phyloP scores from a whole-genome alignment of 1,139 yeast species.

The Lizanozyma gosingica region DNA sequence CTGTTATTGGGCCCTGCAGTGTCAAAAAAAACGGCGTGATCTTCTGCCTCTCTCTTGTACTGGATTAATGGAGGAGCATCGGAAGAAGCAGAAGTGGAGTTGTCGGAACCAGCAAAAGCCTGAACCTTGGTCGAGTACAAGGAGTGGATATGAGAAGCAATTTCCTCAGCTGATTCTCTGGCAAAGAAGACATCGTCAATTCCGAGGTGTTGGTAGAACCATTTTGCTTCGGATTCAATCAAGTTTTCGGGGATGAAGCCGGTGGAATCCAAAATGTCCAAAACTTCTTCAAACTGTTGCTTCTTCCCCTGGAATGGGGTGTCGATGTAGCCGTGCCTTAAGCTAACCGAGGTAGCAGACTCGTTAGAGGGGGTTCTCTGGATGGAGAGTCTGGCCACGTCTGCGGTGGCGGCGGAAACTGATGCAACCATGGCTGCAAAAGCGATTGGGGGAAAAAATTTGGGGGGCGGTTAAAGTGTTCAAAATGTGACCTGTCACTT shows the following conservation, averaged over 20 bases:
- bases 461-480: neutral
- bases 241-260: conserved; percentile 86
- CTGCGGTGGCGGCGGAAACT: neutral
- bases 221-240: conserved; percentile 77
- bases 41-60: conserved; percentile 66
- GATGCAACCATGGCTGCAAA: neutral
- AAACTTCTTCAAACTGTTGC: conserved; percentile 71
- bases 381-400: neutral
- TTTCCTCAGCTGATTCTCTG: conserved; percentile 69
- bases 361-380: conserved; percentile 20
- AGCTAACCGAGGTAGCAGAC: conserved; percentile 19
- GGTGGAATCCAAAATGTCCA: conserved; percentile 70
- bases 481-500: neutral
- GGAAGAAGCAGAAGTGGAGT: conserved; percentile 17
- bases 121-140: conserved; percentile 89
- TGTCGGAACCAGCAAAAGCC: conserved; percentile 55
- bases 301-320: conserved; percentile 75
- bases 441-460: too few relatives aligned
- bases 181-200: conserved; percentile 91
- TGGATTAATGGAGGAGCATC: conserved; percentile 47
- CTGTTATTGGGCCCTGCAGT: conserved; percentile 41
- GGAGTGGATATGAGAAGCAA: conserved; percentile 78
- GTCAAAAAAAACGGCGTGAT: conserved; percentile 90
- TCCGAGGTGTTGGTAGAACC: conserved; percentile 86
- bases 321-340: conserved; percentile 58